Evolutionary conservation across 2,329 filamentous ascomycete genomes (phyloP), one percentile per base, ranked within the genome.

Genomic region (Aspergillus alliaceus): DNA sequence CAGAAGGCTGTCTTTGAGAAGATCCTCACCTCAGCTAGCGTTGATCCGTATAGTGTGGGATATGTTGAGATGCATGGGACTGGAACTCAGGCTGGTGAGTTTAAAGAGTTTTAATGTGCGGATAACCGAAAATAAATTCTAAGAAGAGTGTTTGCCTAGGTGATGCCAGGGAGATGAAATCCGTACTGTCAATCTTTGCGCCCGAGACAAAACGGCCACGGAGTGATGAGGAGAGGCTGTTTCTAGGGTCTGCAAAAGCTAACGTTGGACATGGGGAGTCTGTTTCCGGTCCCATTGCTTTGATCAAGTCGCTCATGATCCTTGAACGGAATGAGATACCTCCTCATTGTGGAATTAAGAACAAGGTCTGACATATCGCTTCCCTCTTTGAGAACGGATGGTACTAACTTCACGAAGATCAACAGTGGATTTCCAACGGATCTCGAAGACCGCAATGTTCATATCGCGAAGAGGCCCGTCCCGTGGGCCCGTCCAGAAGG

Each of bases 21-120:
- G 37, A 86, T 95, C 27, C 80, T 95, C 1, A 83, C 88, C 48
- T 84, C 90, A 42, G 87, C 90, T 40, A 87, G 88, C 57, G 82
- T 95, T 22, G 87, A 93, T 66, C 88, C 90, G 1, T 82, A 86
- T 51, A 89, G 93, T 61, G 83, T 96, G 49, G 86, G 86, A 72
- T 96, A 93, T 67, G 87, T 96, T 8, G 91, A 96, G 75, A 91
- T 95, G 87, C 91, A 96, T 72, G 91, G 90, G 14, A 96, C 91
- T 2, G 91, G 91, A 31, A 96, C 90, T 0, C 90, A 95, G 72
- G 90, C 89, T 31, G 91, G 90, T 59, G 15, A 44, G 39, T 44
- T 8, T 15, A 24, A 3, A 2, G 4, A 2, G 11, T 20, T 15
- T 18, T 2, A 2, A 2, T 24, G 5, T 35, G 24, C 8, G 6